phyloP scores from a whole-genome alignment of 176 grass and related monocot genomes.

The Aegilops speltoides region DNA sequence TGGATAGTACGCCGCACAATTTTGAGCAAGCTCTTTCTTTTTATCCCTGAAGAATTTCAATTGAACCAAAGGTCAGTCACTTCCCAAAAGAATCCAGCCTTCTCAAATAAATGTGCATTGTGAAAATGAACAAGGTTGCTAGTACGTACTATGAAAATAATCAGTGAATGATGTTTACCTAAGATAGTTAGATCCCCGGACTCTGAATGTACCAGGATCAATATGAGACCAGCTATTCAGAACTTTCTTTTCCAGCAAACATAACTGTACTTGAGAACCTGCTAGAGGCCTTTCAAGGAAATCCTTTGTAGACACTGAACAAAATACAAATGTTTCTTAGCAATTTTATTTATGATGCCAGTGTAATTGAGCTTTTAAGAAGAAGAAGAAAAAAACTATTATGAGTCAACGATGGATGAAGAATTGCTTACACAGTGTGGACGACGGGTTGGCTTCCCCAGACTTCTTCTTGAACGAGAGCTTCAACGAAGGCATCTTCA shows the following conservation, averaged over 20 bases:
- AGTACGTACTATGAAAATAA: slow-evolving; percentile 15
- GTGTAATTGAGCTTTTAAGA: neutral
- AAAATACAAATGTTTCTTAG: slow-evolving; percentile 20
- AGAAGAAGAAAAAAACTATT: neutral
- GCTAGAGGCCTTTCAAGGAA: slow-evolving; percentile 80
- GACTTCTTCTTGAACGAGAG: slow-evolving; percentile 90
- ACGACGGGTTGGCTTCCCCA: slow-evolving; percentile 68
- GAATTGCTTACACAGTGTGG: slow-evolving; percentile 65
- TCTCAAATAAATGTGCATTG: slow-evolving; percentile 2
- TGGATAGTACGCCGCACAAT: slow-evolving; percentile 87
- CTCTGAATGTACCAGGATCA: slow-evolving; percentile 80
- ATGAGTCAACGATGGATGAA: neutral
- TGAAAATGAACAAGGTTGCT: slow-evolving; percentile 14
- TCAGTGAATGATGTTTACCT: slow-evolving; percentile 52
- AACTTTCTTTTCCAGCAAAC: slow-evolving; percentile 71
- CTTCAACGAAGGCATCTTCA: slow-evolving; percentile 83
- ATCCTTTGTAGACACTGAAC: slow-evolving; percentile 68
- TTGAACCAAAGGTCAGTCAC: slow-evolving; percentile 15
- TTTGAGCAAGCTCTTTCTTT: slow-evolving; percentile 90
- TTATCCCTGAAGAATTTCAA: slow-evolving; percentile 71
- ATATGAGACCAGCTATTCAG: slow-evolving; percentile 85
- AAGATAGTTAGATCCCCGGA: slow-evolving; percentile 84
- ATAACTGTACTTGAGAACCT: slow-evolving; percentile 90
- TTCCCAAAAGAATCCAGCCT: slow-evolving; percentile 9
- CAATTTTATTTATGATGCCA: neutral